Evolutionary conservation across 2,329 filamentous ascomycete species (phyloP).

Genomic region (Pyricularia grisea): DNA sequence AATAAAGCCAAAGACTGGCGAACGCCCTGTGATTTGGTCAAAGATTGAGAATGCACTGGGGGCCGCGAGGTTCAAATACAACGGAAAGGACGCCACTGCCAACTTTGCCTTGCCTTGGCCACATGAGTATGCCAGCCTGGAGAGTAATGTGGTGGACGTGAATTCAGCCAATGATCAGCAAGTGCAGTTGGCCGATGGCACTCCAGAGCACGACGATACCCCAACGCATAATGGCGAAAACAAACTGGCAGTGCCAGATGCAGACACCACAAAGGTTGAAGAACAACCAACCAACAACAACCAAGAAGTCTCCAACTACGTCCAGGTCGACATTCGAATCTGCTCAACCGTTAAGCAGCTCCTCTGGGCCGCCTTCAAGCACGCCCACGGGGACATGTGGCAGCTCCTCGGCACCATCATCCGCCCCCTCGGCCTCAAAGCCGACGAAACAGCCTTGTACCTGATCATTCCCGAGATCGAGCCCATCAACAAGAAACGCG

Average conservation of each 20-base stretch:
- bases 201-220: background rate
- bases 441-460: constrained; percentile 53
- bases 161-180: background rate
- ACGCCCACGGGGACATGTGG: constrained; percentile 64
- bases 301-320: constrained; percentile 24
- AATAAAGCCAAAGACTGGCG: background rate
- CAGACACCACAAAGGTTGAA: constrained; percentile 5
- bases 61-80: constrained; percentile 21
- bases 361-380: constrained; percentile 58
- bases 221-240: background rate
- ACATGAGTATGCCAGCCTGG: background rate
- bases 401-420: constrained; percentile 57
- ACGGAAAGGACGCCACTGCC: constrained; percentile 17
- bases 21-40: constrained; percentile 8
- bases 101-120: constrained; percentile 47
- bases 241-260: background rate
- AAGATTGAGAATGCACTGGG: constrained; percentile 30
- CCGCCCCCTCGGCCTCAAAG: constrained; percentile 54
- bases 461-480: constrained; percentile 64
- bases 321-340: constrained; percentile 63
- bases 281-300: background rate
- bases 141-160: background rate
- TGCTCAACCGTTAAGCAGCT: constrained; percentile 31
- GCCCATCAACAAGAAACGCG: constrained; percentile 39
- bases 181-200: background rate